Conservation (phyloP, 2,329 filamentous ascomycete genomes). For the Fragosphaeria purpurea region DNA sequence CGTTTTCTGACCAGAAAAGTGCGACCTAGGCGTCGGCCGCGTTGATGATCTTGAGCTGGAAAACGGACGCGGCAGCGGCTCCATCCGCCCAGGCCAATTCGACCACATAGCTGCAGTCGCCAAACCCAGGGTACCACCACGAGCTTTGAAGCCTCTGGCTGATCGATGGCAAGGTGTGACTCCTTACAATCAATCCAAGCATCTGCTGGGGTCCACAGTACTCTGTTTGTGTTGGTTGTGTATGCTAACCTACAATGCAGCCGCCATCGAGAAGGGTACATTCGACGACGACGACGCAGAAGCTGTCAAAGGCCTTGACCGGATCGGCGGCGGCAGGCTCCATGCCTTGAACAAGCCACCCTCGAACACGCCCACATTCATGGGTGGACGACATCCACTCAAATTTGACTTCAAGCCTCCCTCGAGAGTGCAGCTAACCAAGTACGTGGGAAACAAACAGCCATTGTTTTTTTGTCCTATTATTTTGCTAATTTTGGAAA, state of each 20-base stretch:
- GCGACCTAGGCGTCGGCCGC: slow-evolving; percentile 9
- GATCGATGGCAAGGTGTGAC: slow-evolving; percentile 6
- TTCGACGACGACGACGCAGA: slow-evolving; percentile 16
- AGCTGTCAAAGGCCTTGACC: slow-evolving; percentile 10
- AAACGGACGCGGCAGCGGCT: slow-evolving; percentile 5
- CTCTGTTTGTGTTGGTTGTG: no score
- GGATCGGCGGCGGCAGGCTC: slow-evolving; percentile 11
- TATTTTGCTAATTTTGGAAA: no score
- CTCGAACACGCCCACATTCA: no score
- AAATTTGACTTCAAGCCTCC: no score
- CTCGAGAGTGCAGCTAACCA: no score
- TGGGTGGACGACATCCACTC: no score
- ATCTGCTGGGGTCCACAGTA: no score
- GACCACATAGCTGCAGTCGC: neutral
- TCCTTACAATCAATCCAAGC: no score
- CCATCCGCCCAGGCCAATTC: neutral
- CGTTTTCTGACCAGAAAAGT: slow-evolving; percentile 3
- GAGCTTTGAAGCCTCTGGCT: neutral
- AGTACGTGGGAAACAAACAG: no score
- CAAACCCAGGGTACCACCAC: neutral
- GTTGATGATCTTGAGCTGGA: slow-evolving; percentile 13
- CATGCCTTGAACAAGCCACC: slow-evolving; percentile 7
- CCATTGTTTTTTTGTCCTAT: no score
- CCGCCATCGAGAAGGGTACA: slow-evolving; percentile 8
- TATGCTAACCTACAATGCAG: neutral